phyloP scores from a whole-genome alignment of 108 stramenopile species.

The Conticribra guillardii region DNA sequence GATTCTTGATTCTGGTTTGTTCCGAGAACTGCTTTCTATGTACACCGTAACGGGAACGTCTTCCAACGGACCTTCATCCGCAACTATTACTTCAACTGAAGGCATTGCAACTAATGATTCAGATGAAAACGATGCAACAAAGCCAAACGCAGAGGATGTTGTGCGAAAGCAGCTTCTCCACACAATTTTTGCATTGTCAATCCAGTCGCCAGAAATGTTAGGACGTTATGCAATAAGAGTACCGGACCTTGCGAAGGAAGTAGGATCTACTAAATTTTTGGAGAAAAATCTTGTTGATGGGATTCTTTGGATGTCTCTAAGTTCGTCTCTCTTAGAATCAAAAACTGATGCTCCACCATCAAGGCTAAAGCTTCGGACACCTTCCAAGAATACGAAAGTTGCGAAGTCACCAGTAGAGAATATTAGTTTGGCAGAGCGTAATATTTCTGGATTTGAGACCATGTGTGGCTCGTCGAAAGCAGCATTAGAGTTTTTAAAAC shows the following conservation, averaged over 20 bases:
- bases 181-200: constrained; percentile 35
- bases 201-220: constrained; percentile 30
- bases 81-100: too few relatives aligned
- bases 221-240: constrained; percentile 42
- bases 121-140: too few relatives aligned
- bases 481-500: constrained; percentile 23
- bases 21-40: constrained; percentile 42
- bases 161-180: constrained; percentile 40
- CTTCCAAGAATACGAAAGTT: constrained; percentile 13
- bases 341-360: constrained; percentile 22
- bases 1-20: constrained; percentile 46
- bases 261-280: constrained; percentile 35
- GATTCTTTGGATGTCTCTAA: constrained; percentile 42
- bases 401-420: constrained; percentile 4
- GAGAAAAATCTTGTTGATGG: constrained; percentile 41
- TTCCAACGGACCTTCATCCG: too few relatives aligned
- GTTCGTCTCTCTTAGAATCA: constrained; percentile 35
- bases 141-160: constrained; percentile 21
- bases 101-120: too few relatives aligned
- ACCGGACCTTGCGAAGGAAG: constrained; percentile 46
- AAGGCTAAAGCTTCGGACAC: constrained; percentile 28
- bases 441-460: constrained; percentile 19
- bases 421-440: constrained; percentile 29
- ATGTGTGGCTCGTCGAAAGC: constrained; percentile 21
- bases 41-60: constrained; percentile 16